Evolutionary conservation across 257 asterid species (phyloP), one percentile per base, ranked within the genome.

Genomic region (Jacaranda copaia): DNA sequence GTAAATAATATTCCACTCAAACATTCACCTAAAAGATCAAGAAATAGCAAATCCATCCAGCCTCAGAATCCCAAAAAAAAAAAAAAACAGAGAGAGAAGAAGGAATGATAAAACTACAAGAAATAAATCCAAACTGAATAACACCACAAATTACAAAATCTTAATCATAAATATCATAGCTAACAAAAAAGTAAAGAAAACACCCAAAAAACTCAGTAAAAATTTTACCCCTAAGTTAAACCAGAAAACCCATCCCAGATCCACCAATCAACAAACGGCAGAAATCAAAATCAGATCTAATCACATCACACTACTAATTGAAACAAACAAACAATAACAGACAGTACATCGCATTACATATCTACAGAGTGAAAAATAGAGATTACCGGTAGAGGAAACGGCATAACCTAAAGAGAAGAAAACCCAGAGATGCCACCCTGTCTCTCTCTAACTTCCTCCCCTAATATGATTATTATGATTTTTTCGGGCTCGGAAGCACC

Each of bases 361-460:
- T 4, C 20, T 1, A 67, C 10, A 51, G 18, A 9, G 8, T 70
- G 16, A 60, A 35, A 15, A 18, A 62, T 8, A 42, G 32, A 36
- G 66, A 45, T 75, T 78, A 88, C 92, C 90, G 84, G 86, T 15
- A 53, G 86, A 70, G 79, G 62, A 82, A 86, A 88, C 81, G 86
- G 87, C 87, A 88, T 82, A 88, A 82, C 81, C 88, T 73, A 68
- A 38, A 79, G 87, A 84, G 79, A 85, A 82, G 79, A 77, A 25
- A 82, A 80, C 86, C 86, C 69, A 77, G 87, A 78, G 85, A 84
- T 82, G 87, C 87, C 89, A 83, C 87, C 39, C 64, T 76, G 73
- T 80, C 86, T 78, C 84, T 83, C 81, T 80, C 78, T 76, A 66
- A 53, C 61, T 39, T 65, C 76, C 81, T 76, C 82, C 81, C 77